Evolutionary conservation across 148 eudicot genomes (phyloP), one percentile per base, ranked within the genome.

Genomic region (Pouteria glomerata): DNA sequence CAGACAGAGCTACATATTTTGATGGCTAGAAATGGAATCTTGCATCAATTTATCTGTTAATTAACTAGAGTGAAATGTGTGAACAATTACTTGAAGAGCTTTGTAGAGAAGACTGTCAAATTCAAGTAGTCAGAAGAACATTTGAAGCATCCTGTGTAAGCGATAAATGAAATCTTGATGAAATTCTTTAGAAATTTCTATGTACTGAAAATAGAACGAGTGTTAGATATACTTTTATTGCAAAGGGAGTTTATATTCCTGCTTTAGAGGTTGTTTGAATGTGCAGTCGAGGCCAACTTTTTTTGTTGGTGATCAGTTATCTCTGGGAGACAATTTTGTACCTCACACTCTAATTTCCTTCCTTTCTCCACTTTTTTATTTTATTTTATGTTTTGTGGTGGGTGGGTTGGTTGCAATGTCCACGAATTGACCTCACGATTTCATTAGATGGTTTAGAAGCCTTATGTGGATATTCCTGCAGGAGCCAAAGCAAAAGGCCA

Each of bases 401-500:
- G 29, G 18, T 42, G 13, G 5, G 29, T 24, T 50, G 19, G 12
- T 21, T 66, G 12, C 3, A 13, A 14, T 30, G 70, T 16, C 70
- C 30, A 47, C 30, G 24, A 26, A 18, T 31, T 16, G 39, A 21
- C 16, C 27, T 11, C 29, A 27, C 21, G 11, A 19, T 57, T 57
- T 14, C 19, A 19, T 57, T 2, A 5, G 7, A 19, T 66, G 21
- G 35, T 45, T 29, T 24, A 68, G 29, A 15, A 23, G 53, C 56
- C 19, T 45, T 68, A 19, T 34, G 21, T 10, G 26, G 57, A 56
- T 57, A 44, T 51, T 55, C 57, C 66, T 69, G 19, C 80, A 90
- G 97, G 96, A 82, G 75, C 90, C 92, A 47, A 82, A 76, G 82
- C 95, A 77, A 56, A 81, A 74, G 65, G 79, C 50, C 19, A 86